A percentile compares a stretch with the other conserved stretches of the same genome.
Evolutionary conservation across 2,329 filamentous ascomycete genomes (phyloP).

Genomic region (Paracoccidioides lutzii): DNA sequence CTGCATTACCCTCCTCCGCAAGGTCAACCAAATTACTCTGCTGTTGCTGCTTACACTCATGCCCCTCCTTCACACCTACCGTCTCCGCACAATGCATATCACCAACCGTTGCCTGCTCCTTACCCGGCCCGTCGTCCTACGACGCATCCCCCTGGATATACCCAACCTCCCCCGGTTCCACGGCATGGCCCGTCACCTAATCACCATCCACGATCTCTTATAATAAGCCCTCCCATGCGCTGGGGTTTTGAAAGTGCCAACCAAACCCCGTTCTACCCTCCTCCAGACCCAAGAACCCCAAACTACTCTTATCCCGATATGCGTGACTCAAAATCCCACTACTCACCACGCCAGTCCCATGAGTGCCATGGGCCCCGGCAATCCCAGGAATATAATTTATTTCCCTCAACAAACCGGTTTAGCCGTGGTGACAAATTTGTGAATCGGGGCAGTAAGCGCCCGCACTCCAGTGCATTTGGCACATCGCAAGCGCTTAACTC

Average conservation of each 20-base stretch:
- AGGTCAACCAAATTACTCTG: conserved; percentile 2
- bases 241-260: conserved; percentile 38
- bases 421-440: conserved; percentile 9
- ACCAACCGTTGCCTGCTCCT: conserved; percentile 7
- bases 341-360: not conserved
- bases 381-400: conserved; percentile 13
- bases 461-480: conserved; percentile 23
- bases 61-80: conserved; percentile 11
- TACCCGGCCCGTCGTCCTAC: conserved; percentile 17
- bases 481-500: conserved; percentile 11
- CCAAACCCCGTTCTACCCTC: not conserved
- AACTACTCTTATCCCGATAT: conserved; percentile 32
- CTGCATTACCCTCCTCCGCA: conserved; percentile 4
- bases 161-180: conserved; percentile 11
- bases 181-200: conserved; percentile 10
- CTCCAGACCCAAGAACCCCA: conserved; percentile 31
- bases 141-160: conserved; percentile 8
- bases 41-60: not conserved
- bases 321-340: conserved; percentile 16
- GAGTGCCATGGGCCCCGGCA: conserved; percentile 10
- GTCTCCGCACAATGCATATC: conserved; percentile 13
- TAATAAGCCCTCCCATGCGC: conserved; percentile 44
- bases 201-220: conserved; percentile 21
- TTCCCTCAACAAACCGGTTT: conserved; percentile 9
- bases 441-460: conserved; percentile 23